phyloP scores from a whole-genome alignment of 179 eudicot genomes.

The Heliamphora ciliata region DNA sequence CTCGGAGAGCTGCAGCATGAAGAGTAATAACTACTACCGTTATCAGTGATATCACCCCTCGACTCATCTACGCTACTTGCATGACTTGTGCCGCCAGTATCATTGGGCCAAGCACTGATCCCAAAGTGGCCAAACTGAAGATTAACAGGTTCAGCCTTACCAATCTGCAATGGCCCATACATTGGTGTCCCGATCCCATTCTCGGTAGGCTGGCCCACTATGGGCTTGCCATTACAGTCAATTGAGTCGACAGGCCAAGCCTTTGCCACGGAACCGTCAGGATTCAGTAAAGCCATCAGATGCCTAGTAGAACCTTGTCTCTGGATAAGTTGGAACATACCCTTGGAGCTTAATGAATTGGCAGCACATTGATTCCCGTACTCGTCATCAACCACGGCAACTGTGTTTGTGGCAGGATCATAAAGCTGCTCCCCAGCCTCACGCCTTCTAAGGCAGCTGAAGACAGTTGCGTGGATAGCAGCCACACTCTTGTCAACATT shows the following conservation, averaged over 20 bases:
- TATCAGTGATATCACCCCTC: constrained; percentile 64
- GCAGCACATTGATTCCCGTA: constrained; percentile 85
- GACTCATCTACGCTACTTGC: constrained; percentile 89
- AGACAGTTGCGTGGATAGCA: constrained; percentile 91
- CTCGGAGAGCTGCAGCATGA: constrained; percentile 93
- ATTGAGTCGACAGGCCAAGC: constrained; percentile 84
- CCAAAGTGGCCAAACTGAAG: constrained; percentile 96
- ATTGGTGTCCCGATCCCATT: constrained; percentile 58
- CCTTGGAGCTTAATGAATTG: constrained; percentile 80
- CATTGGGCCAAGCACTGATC: constrained; percentile 95
- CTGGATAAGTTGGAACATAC: constrained; percentile 93
- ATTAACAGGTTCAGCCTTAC: constrained; percentile 77
- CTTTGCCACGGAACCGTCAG: constrained; percentile 92
- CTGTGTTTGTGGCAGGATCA: constrained; percentile 77
- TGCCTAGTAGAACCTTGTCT: constrained; percentile 84
- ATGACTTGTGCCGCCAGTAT: constrained; percentile 81
- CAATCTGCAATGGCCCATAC: constrained; percentile 79
- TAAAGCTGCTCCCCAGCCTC: constrained; percentile 73
- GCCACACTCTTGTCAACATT: constrained; percentile 96
- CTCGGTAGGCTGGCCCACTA: constrained; percentile 28
- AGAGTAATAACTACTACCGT: constrained; percentile 71
- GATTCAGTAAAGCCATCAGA: constrained; percentile 86
- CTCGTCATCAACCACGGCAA: constrained; percentile 61
- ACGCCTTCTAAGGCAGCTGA: constrained; percentile 75
- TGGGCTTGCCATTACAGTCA: constrained; percentile 42